Percentiles rank a stretch among this genome's conserved stretches.
phyloP scores from a whole-genome alignment of 2,329 filamentous ascomycete species.

The Huntiella moniliformis region DNA sequence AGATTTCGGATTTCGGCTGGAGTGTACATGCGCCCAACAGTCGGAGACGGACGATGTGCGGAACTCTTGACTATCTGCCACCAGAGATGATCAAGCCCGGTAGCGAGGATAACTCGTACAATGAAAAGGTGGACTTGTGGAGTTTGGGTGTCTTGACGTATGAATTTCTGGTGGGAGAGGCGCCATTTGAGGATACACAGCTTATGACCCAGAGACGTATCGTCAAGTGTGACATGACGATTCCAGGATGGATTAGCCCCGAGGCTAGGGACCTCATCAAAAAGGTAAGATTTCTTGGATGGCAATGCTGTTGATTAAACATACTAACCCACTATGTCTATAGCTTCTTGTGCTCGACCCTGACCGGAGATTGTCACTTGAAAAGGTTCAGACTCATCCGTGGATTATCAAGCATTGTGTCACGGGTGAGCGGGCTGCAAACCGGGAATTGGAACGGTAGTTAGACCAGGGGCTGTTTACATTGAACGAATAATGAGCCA shows the following conservation, averaged over 20 bases:
- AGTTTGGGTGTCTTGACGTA: conserved; percentile 87
- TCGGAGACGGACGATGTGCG: conserved; percentile 84
- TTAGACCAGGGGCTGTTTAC: background rate
- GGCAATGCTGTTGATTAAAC: background rate
- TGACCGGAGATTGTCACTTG: conserved; percentile 77
- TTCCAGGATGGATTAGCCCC: conserved; percentile 74
- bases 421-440: conserved; percentile 35
- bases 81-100: conserved; percentile 91
- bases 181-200: conserved; percentile 88
- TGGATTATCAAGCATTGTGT: conserved; percentile 96
- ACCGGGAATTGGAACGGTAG: conserved; percentile 22
- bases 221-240: conserved; percentile 72
- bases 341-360: conserved; percentile 81
- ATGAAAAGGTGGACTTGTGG: conserved; percentile 93
- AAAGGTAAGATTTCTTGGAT: conserved; percentile 35
- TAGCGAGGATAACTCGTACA: conserved; percentile 70
- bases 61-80: conserved; percentile 89
- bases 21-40: conserved; percentile 94
- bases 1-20: conserved; percentile 97
- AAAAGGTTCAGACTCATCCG: conserved; percentile 74
- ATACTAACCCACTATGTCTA: conserved; percentile 2
- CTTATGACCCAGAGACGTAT: conserved; percentile 90
- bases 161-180: conserved; percentile 89
- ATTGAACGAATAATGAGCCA: too few species aligned
- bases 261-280: conserved; percentile 90